Percentiles rank a stretch among this genome's conserved stretches.
Conservation (phyloP, 345 rosid genomes). For the Geranium rotundifolium region DNA sequence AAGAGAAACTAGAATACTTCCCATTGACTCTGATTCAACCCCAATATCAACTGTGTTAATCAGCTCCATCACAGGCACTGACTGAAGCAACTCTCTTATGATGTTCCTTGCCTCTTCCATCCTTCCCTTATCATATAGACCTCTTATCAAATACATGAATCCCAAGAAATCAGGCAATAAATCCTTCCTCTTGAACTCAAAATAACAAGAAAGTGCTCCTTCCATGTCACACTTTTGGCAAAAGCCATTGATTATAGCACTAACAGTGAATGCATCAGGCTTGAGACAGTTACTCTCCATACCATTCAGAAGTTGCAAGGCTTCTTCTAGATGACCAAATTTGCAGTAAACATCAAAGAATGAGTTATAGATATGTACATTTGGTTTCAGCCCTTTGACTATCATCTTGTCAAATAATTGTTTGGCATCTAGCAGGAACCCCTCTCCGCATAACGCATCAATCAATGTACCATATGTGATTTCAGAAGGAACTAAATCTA, state of each 20-base stretch:
- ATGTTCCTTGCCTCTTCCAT: constrained; percentile 80
- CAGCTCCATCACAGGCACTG: constrained; percentile 41
- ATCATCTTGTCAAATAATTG: constrained; percentile 49
- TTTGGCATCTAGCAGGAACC: constrained; percentile 53
- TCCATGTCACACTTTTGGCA: constrained; percentile 68
- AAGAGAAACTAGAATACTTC: constrained; percentile 34
- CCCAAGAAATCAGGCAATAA: constrained; percentile 69
- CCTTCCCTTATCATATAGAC: constrained; percentile 72
- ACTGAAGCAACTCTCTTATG: constrained; percentile 79
- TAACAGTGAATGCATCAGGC: constrained; percentile 60
- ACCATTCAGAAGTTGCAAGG: constrained; percentile 34
- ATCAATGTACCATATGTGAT: constrained; percentile 55
- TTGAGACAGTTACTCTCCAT: constrained; percentile 32
- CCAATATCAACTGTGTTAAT: constrained; percentile 39
- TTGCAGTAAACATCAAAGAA: constrained; percentile 53
- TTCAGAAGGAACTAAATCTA: constrained; percentile 43
- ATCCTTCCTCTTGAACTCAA: constrained; percentile 39
- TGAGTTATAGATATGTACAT: constrained; percentile 48
- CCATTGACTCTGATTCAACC: constrained; percentile 43
- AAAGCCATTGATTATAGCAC: constrained; percentile 61
- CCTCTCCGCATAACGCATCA: constrained; percentile 57
- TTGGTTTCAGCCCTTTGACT: constrained; percentile 31
- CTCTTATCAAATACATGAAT: constrained; percentile 52
- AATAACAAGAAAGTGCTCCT: constrained; percentile 50
- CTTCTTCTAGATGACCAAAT: constrained; percentile 53